These are phyloP conservation scores for Fusarium drepaniforme DNA, from an alignment of 2,329 filamentous ascomycete genomes.

Conservation along the genomic window DNA sequence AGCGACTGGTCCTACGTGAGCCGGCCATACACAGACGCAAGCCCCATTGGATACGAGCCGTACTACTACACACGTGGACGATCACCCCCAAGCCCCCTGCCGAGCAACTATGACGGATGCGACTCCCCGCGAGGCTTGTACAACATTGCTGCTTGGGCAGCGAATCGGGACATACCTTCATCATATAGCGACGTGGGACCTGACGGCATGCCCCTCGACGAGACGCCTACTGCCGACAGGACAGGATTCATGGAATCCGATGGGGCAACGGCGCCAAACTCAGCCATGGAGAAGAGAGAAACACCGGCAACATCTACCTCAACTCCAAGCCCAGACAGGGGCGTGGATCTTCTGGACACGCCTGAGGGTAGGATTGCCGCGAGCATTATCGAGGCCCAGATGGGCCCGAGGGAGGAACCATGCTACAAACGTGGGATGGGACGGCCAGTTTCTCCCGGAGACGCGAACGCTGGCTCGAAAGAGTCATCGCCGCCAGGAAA, in stretches of 20 bases:
- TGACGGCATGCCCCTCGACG: slow-evolving; percentile 37
- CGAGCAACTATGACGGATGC: slow-evolving; percentile 56
- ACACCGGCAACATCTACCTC: slow-evolving; percentile 34
- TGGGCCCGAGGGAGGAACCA: background rate
- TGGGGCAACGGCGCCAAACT: slow-evolving; percentile 12
- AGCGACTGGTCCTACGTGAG: slow-evolving; percentile 59
- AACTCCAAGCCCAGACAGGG: slow-evolving; percentile 20
- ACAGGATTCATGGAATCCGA: slow-evolving; percentile 24
- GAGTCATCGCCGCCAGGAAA: slow-evolving; percentile 6
- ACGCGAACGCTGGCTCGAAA: background rate
- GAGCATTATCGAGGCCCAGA: background rate
- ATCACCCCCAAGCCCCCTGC: slow-evolving; percentile 65
- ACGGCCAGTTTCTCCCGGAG: background rate
- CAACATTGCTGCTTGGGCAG: slow-evolving; percentile 53
- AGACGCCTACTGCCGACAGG: slow-evolving; percentile 38
- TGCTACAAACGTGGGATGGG: background rate
- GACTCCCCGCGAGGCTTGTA: slow-evolving; percentile 46
- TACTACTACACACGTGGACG: slow-evolving; percentile 64
- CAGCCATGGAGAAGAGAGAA: slow-evolving; percentile 27
- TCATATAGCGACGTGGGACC: slow-evolving; percentile 53
- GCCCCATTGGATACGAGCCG: slow-evolving; percentile 53
- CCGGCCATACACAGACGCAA: slow-evolving; percentile 52
- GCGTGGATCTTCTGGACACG: slow-evolving; percentile 1
- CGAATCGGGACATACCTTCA: slow-evolving; percentile 53
- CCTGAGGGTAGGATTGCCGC: background rate